Conservation (phyloP, 495 filamentous ascomycete species). For the Tuber melanosporum region DNA sequence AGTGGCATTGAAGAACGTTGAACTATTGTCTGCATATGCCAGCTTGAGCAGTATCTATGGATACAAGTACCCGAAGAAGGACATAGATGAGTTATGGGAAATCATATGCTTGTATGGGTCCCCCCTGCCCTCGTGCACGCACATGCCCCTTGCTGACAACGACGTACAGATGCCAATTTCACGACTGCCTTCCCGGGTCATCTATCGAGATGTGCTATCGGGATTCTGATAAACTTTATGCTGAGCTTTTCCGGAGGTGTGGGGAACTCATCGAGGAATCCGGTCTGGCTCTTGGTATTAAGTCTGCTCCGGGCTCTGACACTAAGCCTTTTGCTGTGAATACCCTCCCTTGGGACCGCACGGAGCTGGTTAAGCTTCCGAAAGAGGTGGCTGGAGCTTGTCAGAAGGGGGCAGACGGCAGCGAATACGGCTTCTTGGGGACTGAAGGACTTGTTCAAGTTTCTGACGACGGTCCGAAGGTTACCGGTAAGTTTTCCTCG, state of each 20-base stretch:
- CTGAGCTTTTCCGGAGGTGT: constrained; percentile 70
- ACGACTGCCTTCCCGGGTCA: constrained; percentile 93
- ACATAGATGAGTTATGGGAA: constrained; percentile 94
- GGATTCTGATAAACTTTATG: constrained; percentile 84
- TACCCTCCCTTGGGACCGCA: constrained; percentile 75
- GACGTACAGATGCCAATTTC: constrained; percentile 83
- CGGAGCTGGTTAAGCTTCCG: constrained; percentile 61
- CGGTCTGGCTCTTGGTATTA: constrained; percentile 59
- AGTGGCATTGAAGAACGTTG: constrained; percentile 74
- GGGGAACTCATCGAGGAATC: constrained; percentile 63
- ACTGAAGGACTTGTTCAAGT: constrained; percentile 42
- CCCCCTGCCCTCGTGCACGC: background rate
- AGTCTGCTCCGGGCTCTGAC: constrained; percentile 41
- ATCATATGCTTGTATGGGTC: constrained; percentile 41
- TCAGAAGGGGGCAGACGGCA: constrained; percentile 10
- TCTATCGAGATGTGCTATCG: constrained; percentile 95
- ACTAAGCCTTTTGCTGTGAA: constrained; percentile 58
- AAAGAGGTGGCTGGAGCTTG: constrained; percentile 27
- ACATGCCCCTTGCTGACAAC: constrained; percentile 11
- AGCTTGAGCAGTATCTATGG: constrained; percentile 56
- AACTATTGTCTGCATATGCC: constrained; percentile 80
- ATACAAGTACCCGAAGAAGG: constrained; percentile 86
- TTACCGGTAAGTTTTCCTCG: constrained; percentile 21
- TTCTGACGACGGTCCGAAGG: constrained; percentile 20
- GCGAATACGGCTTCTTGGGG: constrained; percentile 47